Evolutionary conservation across 495 filamentous ascomycete species (phyloP), one percentile per base, ranked within the genome.

Genomic region (Penicillium simplicissimum): DNA sequence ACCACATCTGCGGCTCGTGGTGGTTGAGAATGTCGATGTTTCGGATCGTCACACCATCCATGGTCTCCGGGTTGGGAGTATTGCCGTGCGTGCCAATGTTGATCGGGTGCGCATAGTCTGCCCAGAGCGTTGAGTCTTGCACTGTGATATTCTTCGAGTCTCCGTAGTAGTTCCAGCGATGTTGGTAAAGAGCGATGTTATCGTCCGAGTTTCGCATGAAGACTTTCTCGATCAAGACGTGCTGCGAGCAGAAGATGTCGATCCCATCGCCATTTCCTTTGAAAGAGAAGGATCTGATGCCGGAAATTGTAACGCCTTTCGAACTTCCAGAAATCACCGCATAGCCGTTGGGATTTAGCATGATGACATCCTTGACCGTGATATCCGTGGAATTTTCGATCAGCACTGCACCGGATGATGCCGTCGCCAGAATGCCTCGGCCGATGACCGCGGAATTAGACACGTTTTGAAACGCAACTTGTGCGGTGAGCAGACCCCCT

Each of bases 11-110:
- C 13, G 42, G 42, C 42, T 45, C 42, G 42, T 45, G 42, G 42
- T 45, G 42, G 5, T 45, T 45, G 42, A 45, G 42, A 45, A 45
- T 45, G 42, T 45, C 42, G 19, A 45, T 45, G 8, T 45, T 45
- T 45, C 42, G 42, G 17, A 45, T 45, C 8, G 42, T 45, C 8
- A 45, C 42, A 0, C 42, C 42, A 45, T 45, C 42, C 42, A 45
- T 45, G 8, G 42, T 45, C 42, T 45, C 42, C 10, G 42, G 42
- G 9, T 45, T 23, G 3, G 42, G 42, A 21, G 42, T 45, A 8
- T 45, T 45, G 19, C 42, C 42, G 10, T 45, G 42, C 17, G 42
- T 45, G 42, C 42, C 42, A 23, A 45, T 45, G 42, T 45, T 21
- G 1, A 45, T 45, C 5, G 42, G 42, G 42, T 45, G 42, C 2